Conservation (phyloP, 306 rosid genomes). For the Cotoneaster glaucophyllus region DNA sequence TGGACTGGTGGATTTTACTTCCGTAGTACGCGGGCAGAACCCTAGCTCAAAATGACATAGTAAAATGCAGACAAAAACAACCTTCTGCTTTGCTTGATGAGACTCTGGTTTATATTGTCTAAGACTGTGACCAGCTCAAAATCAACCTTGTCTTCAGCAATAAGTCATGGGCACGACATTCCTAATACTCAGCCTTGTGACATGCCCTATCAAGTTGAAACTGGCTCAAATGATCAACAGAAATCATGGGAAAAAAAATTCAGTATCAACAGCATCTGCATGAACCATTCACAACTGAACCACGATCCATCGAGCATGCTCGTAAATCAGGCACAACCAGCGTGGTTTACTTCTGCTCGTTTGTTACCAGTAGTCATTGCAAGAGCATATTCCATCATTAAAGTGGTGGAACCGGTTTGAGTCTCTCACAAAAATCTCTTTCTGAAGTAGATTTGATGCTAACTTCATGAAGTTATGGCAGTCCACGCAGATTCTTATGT, state of each 20-base stretch:
- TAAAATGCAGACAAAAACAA: neutral
- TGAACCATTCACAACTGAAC: neutral
- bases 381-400: slow-evolving; percentile 62
- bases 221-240: neutral
- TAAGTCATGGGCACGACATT: neutral
- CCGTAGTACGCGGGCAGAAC: slow-evolving; percentile 13
- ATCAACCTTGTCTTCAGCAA: neutral
- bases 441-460: slow-evolving; percentile 49
- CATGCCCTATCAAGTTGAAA: neutral
- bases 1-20: slow-evolving; percentile 27
- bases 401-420: slow-evolving; percentile 86
- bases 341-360: neutral
- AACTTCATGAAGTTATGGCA: slow-evolving; percentile 90
- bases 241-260: neutral
- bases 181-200: too few species aligned
- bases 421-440: slow-evolving; percentile 80
- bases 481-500: slow-evolving; percentile 83
- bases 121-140: neutral
- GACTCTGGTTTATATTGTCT: neutral
- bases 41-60: slow-evolving; percentile 13
- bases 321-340: neutral
- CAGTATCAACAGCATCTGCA: neutral
- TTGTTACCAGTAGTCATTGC: slow-evolving; percentile 70
- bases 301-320: neutral
- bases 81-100: neutral